Percentiles rank a stretch among this genome's conserved stretches.
These are phyloP conservation scores for Trapa incisa DNA, from an alignment of 345 rosid species.

Conservation along the genomic window DNA sequence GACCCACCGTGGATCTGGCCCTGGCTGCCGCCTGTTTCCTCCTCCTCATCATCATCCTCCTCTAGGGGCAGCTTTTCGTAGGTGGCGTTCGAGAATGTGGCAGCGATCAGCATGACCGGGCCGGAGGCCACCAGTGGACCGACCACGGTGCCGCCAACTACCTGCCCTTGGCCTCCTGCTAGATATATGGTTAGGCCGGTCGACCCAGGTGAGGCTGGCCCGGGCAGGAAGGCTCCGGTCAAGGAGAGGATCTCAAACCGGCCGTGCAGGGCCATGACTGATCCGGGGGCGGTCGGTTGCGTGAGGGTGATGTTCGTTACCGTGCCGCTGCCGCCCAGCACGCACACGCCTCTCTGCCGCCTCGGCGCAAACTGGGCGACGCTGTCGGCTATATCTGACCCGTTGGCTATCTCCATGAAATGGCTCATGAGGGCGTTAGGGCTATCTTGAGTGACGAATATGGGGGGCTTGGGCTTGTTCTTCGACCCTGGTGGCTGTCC, in stretches of 20 bases:
- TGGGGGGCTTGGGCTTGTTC: conserved; percentile 48
- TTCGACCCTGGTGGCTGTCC: conserved; percentile 53
- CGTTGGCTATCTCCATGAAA: conserved; percentile 39
- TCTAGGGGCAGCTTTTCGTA: conserved; percentile 47
- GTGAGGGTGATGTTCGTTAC: conserved; percentile 45
- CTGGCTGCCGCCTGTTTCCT: conserved; percentile 19
- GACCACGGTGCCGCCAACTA: conserved; percentile 46
- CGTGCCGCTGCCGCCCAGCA: conserved; percentile 44
- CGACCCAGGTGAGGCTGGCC: conserved; percentile 46
- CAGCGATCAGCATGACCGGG: conserved; percentile 47
- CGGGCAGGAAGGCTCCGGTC: conserved; percentile 47
- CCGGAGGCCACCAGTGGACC: conserved; percentile 47
- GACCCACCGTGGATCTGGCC: conserved; percentile 38
- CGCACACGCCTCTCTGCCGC: conserved; percentile 48
- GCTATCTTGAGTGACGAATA: conserved; percentile 48
- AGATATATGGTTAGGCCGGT: conserved; percentile 45
- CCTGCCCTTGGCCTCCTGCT: conserved; percentile 51
- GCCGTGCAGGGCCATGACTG: conserved; percentile 44
- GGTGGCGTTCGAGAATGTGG: conserved; percentile 50
- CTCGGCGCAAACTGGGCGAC: conserved; percentile 42
- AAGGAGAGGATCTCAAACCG: conserved; percentile 48
- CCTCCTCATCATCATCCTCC: conserved; percentile 44
- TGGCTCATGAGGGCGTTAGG: conserved; percentile 55
- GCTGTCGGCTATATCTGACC: conserved; percentile 42
- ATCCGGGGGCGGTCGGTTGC: conserved; percentile 39